Base-by-base conservation (phyloP, 108 stramenopile genomes). In the Skeletonema grethae region DNA sequence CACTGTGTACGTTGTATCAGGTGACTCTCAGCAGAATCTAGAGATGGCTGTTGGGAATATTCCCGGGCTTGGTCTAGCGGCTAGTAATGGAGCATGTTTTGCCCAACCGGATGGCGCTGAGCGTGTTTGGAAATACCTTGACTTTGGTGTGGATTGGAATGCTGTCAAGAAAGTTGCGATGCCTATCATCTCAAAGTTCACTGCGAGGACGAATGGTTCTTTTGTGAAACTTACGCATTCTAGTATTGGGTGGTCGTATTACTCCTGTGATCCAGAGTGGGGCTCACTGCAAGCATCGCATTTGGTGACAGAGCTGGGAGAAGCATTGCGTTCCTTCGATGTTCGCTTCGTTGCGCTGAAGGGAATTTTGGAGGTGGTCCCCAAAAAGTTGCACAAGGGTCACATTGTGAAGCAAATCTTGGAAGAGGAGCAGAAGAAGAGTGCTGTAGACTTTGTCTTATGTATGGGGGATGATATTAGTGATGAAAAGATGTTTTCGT, bases 251-350 rank as follows among this genome's bases (percentile, higher is more conserved):
- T 99, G 98, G 98, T 92, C 93, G 28, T 99, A 98, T 76, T 98
- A 97, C 82, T 89, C 95, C 3, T 96, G 97, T 30, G 99, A 99
- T 84, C 99, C 99, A 2, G 99, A 99, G 65, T 99, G 98, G 98
- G 99, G 98, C 9, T 86, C 87, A 4, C 84, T 96, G 15, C 98
- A 98, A 75, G 98, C 98, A 16, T 84, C 91, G 36, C 86, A 96
- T 72, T 77, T 99, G 57, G 94, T 94, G 12, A 60, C 82, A 35
- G 98, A 99, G 70, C 84, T 98, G 18, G 91, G 96, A 61, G 82
- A 77, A 50, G 94, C 95, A 55, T 90, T 99, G 41, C 82, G 71
- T 29, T 72, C 90, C 12, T 95, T 95, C 66, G 97, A 98, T 74
- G 96, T 98, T 39, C 93, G 94, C 35, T 95, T 98, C 64, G 94